Evolutionary conservation across 805 yeast genomes (phyloP).

Genomic region (Saccharomycopsis guyanensis): DNA sequence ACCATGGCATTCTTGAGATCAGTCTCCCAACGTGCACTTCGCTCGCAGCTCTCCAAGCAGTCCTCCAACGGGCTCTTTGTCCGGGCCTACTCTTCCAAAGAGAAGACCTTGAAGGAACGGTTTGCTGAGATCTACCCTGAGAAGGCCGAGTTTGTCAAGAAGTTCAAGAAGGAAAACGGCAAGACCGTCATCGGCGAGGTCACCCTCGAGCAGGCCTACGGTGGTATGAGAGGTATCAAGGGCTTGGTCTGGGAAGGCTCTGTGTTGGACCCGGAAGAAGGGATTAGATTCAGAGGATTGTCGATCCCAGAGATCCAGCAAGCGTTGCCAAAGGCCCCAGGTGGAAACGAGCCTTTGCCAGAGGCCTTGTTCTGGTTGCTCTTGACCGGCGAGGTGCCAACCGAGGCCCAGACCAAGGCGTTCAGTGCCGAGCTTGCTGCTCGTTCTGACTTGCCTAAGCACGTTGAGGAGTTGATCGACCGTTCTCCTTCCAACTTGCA

Average conservation of each 20-base stretch:
- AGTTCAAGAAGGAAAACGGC: slow-evolving; percentile 87
- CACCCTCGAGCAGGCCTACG: slow-evolving; percentile 72
- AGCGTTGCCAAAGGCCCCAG: slow-evolving; percentile 68
- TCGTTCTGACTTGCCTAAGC: slow-evolving; percentile 69
- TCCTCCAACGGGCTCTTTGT: slow-evolving; percentile 3
- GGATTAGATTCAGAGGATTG: slow-evolving; percentile 78
- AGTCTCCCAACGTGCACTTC: slow-evolving; percentile 20
- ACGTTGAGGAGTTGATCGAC: slow-evolving; percentile 66
- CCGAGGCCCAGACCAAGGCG: slow-evolving; percentile 60
- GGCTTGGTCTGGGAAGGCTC: slow-evolving; percentile 88
- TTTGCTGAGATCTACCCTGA: slow-evolving; percentile 89
- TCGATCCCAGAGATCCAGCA: slow-evolving; percentile 74
- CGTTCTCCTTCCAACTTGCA: slow-evolving; percentile 68
- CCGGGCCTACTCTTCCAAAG: slow-evolving; percentile 34
- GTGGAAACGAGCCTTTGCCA: slow-evolving; percentile 60
- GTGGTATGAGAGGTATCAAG: slow-evolving; percentile 87
- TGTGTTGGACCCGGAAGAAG: slow-evolving; percentile 76
- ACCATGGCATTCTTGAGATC: slow-evolving; percentile 22
- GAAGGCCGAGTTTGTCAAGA: slow-evolving; percentile 77
- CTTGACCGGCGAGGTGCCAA: slow-evolving; percentile 77
- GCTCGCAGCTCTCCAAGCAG: slow-evolving; percentile 18
- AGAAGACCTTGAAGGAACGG: slow-evolving; percentile 79
- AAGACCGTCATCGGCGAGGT: slow-evolving; percentile 65
- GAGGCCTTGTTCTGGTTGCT: slow-evolving; percentile 79
- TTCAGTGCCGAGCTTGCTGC: slow-evolving; percentile 73